Evolutionary conservation across 2,329 filamentous ascomycete genomes (phyloP).

Genomic region (Hypoxylon sp.): DNA sequence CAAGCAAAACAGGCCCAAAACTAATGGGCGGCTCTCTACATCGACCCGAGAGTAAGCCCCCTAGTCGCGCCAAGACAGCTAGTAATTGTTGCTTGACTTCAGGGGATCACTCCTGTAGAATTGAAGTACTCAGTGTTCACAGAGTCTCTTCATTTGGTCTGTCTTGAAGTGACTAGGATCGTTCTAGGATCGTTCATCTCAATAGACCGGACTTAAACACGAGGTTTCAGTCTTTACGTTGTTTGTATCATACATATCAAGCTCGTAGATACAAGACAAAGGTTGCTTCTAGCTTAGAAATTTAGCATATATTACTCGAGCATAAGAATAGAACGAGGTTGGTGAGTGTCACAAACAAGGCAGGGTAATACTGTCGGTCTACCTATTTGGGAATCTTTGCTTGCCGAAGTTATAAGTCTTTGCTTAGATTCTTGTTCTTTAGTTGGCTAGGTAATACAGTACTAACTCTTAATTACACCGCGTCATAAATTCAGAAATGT

Average conservation of each 20-base stretch:
- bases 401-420: constrained; percentile 26
- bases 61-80: constrained; percentile 38
- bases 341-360: constrained; percentile 32
- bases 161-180: constrained; percentile 4
- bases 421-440: constrained; percentile 18
- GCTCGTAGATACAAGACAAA: neutral
- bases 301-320: constrained; percentile 4
- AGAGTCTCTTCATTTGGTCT: constrained; percentile 7
- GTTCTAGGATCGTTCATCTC: constrained; percentile 15
- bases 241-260: constrained; percentile 14
- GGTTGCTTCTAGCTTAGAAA: neutral
- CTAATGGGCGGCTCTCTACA: constrained; percentile 35
- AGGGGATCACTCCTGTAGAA: constrained; percentile 27
- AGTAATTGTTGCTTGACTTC: constrained; percentile 36
- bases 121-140: neutral
- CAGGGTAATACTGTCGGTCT: constrained; percentile 34
- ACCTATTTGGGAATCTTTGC: constrained; percentile 34
- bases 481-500: constrained; percentile 12
- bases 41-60: constrained; percentile 35
- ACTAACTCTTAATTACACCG: constrained; percentile 16
- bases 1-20: constrained; percentile 48
- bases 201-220: constrained; percentile 9
- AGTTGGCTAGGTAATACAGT: constrained; percentile 11
- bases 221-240: neutral
- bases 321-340: constrained; percentile 24